These are phyloP conservation scores for Diplodia intermedia DNA, from an alignment of 2,329 filamentous ascomycete species.

Conservation along the genomic window DNA sequence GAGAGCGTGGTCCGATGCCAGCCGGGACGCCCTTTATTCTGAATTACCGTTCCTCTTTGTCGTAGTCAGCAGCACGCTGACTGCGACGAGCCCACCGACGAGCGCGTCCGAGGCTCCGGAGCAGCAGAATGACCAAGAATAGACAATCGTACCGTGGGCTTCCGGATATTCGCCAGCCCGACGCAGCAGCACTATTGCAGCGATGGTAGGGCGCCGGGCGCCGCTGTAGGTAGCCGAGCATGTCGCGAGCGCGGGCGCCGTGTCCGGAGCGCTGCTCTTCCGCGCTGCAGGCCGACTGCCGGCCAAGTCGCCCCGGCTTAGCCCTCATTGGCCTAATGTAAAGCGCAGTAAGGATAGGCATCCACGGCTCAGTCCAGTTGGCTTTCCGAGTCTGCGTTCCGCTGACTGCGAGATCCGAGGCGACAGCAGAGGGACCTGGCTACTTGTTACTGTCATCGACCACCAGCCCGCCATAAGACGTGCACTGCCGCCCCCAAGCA, in stretches of 20 bases:
- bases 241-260: neutral
- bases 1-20: neutral
- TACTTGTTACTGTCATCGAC: conserved; percentile 20
- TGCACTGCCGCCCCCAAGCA: conserved; percentile 7
- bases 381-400: conserved; percentile 11
- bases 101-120: neutral
- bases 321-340: conserved; percentile 12
- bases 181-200: neutral
- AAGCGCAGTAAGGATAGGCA: conserved; percentile 1
- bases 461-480: conserved; percentile 17
- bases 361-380: neutral
- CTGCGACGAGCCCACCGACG: conserved; percentile 3
- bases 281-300: conserved; percentile 16
- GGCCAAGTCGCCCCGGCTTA: conserved; percentile 11
- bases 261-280: conserved; percentile 23
- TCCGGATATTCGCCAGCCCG: conserved; percentile 14
- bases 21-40: neutral
- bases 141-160: conserved; percentile 3
- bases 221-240: neutral
- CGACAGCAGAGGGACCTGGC: neutral
- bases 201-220: neutral
- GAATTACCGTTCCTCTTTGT: neutral
- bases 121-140: neutral
- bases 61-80: conserved; percentile 10
- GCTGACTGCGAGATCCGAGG: conserved; percentile 22